Base-by-base conservation (phyloP, 345 rosid genomes). In the Citrus reticulata region DNA sequence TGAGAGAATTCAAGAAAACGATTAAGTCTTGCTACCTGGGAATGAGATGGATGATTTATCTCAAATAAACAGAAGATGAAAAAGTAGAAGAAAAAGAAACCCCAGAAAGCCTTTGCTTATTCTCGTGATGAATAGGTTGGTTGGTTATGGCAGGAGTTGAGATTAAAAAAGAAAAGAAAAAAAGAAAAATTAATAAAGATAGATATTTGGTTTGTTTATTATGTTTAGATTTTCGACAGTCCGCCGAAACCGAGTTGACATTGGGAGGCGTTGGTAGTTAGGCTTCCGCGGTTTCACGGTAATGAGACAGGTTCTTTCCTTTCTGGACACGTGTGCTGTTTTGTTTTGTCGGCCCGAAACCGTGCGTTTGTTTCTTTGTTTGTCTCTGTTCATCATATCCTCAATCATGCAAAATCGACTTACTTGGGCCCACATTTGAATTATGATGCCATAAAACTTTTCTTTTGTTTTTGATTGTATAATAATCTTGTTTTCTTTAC, bases 211-310 rank as follows among this genome's bases (percentile, higher is more conserved):
- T 25, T 51, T 27, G 16, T 24, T 20, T 46, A 25, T 54, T 61
- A 6, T 19, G 13, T 40, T n/a, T 27, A 20, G 16, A 54, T 17
- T 62, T 62, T 2, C 8, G 30, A 16, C 78, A 16, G 29, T 75
- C 30, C 1, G 32, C 59, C 9, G 25, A 39, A 24, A 10, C 59
- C 68, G 6, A 62, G 58, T 62, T 62, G 39, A 39, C 58, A 11
- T 9, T 6, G 72, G 62, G 61, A 32, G n/a, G 62, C 39, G 70
- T 30, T 30, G 62, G 78, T 20, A 46, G 78, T 64, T 63, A 27
- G 69, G 71, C 27, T 75, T 75, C 10, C 70, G 78, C 78, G 78
- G 70, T 27, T 75, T 64, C 78, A 29, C 29, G 7, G 61, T 27
- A 11, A 49, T 14, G 51, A 64, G 61, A 63, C 7, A 49, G 71